phyloP scores from a whole-genome alignment of 192 early-diverging fungal species.

The Neocallimastix lanati region DNA sequence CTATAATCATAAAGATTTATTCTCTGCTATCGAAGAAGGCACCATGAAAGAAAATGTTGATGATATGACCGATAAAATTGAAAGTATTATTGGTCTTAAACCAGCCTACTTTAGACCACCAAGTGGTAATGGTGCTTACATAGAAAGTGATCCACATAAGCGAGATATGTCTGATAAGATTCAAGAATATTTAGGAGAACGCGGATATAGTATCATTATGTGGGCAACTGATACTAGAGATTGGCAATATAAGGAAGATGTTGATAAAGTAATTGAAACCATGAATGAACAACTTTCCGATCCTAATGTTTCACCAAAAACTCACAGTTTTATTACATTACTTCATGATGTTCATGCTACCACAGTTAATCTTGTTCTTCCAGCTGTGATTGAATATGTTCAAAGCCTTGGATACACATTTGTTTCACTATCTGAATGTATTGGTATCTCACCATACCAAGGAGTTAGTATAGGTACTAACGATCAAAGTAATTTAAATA shows the following conservation, averaged over 20 bases:
- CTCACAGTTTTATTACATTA: not conserved
- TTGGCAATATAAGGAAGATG: not conserved
- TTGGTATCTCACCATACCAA: not conserved
- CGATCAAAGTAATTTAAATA: too few species aligned
- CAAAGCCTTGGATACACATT: not conserved
- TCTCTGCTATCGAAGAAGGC: not conserved
- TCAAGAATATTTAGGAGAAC: not conserved
- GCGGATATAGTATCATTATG: not conserved
- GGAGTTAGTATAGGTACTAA: too few species aligned
- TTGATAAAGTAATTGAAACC: not conserved
- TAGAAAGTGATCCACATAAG: not conserved
- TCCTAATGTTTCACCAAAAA: not conserved
- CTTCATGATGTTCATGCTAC: not conserved
- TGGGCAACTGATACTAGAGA: not conserved
- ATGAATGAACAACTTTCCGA: not conserved
- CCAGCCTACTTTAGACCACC: not conserved
- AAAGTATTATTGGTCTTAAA: not conserved
- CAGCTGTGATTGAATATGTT: not conserved
- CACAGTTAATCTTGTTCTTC: not conserved
- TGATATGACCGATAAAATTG: not conserved
- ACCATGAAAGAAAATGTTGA: not conserved
- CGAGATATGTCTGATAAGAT: not conserved
- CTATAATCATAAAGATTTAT: not conserved
- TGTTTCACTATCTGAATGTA: not conserved
- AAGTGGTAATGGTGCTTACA: not conserved